These are phyloP conservation scores for Podaxis sp. DNA, from an alignment of 768 basidiomycete genomes.

Conservation along the genomic window DNA sequence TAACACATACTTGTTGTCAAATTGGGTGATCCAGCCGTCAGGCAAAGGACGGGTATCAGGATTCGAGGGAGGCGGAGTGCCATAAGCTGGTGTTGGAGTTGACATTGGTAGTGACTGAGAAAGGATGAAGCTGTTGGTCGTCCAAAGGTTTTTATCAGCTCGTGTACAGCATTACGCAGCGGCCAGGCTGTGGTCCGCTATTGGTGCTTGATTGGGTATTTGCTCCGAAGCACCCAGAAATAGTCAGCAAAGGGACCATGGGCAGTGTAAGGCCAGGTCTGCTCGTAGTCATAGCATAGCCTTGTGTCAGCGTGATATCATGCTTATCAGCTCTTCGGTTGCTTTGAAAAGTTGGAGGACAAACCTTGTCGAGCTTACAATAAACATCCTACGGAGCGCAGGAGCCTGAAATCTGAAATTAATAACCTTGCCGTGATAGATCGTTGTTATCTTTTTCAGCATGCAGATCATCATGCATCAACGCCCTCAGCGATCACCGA, in stretches of 20 bases:
- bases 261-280: not conserved
- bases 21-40: constrained; percentile 65
- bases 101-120: constrained; percentile 12
- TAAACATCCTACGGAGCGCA: too few species aligned
- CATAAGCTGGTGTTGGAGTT: constrained; percentile 31
- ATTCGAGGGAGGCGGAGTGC: constrained; percentile 39
- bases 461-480: too few species aligned
- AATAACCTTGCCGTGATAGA: too few species aligned
- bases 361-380: too few species aligned
- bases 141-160: not conserved
- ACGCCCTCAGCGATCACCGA: too few species aligned
- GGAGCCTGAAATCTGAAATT: too few species aligned
- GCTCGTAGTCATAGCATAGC: not conserved
- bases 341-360: not conserved
- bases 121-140: not conserved
- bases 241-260: not conserved
- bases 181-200: not conserved
- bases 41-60: constrained; percentile 63
- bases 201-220: not conserved
- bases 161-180: not conserved
- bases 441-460: too few species aligned
- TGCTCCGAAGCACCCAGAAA: not conserved
- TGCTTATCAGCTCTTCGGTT: not conserved
- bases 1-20: constrained; percentile 55
- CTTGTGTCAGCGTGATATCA: not conserved